Conservation (phyloP, 345 rosid species). For the Salix viminalis region DNA sequence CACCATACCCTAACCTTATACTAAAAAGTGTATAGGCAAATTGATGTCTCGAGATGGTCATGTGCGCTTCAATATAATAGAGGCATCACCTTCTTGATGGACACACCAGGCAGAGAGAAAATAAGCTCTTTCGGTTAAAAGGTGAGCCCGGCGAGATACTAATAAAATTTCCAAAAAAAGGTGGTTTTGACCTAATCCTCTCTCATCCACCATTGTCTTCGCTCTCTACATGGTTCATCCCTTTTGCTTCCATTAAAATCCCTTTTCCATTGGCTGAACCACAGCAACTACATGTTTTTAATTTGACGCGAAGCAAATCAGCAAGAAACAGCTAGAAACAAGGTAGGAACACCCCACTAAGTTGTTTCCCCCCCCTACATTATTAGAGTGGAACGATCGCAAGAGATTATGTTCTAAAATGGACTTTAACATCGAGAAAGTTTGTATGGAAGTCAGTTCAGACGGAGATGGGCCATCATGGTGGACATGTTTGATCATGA, state of each 20-base stretch:
- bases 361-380: conserved; percentile 16
- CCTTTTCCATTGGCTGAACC: neutral
- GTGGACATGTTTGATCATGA: neutral
- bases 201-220: neutral
- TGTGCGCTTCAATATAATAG: neutral
- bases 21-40: neutral
- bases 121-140: neutral
- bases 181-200: conserved; percentile 6
- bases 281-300: neutral
- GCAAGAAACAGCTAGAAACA: too few species aligned
- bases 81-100: neutral
- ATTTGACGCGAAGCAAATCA: neutral
- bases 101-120: neutral
- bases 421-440: conserved; percentile 13
- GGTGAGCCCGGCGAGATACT: neutral
- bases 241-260: neutral
- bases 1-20: neutral
- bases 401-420: conserved; percentile 12
- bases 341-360: neutral
- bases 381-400: conserved; percentile 30
- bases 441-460: conserved; percentile 34
- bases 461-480: conserved; percentile 11
- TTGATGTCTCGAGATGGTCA: neutral
- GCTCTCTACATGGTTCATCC: neutral
- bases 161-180: neutral